These are phyloP conservation scores for Ganoderma multipileum DNA, from an alignment of 1,284 basidiomycete species.

Conservation along the genomic window DNA sequence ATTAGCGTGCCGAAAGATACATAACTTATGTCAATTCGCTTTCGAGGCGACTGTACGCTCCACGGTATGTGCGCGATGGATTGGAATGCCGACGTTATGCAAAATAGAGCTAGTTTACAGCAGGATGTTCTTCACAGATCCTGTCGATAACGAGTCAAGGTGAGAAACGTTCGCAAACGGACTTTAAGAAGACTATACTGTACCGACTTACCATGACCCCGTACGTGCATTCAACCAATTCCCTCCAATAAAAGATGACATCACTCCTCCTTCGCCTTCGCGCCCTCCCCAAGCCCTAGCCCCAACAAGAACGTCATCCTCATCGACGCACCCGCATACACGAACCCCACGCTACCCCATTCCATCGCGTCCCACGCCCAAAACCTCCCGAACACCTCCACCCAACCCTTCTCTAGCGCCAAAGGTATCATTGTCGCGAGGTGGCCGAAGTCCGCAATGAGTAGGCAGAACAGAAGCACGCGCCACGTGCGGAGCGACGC, in stretches of 20 bases:
- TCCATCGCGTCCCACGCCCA: constrained; percentile 60
- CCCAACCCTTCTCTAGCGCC: constrained; percentile 49
- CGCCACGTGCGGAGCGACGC: constrained; percentile 50
- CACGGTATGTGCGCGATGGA: no score
- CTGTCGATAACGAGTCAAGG: neutral
- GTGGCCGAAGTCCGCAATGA: constrained; percentile 58
- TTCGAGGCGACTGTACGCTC: no score
- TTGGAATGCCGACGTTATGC: neutral
- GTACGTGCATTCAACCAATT: neutral
- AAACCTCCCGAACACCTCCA: constrained; percentile 40
- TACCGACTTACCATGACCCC: neutral
- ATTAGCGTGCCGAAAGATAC: no score
- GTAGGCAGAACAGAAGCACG: constrained; percentile 50
- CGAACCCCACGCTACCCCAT: constrained; percentile 62
- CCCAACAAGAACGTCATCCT: constrained; percentile 48
- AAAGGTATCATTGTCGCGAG: constrained; percentile 53
- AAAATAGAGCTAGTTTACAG: neutral
- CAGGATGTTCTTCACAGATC: neutral
- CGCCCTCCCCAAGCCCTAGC: constrained; percentile 35
- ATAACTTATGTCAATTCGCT: no score
- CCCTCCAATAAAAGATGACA: neutral
- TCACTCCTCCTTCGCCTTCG: constrained; percentile 8
- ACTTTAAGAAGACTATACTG: neutral
- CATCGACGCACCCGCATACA: constrained; percentile 53
- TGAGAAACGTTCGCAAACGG: neutral